Evolutionary conservation across 805 yeast genomes (phyloP), one percentile per base, ranked within the genome.

Genomic region (Ogataea ganodermae): DNA sequence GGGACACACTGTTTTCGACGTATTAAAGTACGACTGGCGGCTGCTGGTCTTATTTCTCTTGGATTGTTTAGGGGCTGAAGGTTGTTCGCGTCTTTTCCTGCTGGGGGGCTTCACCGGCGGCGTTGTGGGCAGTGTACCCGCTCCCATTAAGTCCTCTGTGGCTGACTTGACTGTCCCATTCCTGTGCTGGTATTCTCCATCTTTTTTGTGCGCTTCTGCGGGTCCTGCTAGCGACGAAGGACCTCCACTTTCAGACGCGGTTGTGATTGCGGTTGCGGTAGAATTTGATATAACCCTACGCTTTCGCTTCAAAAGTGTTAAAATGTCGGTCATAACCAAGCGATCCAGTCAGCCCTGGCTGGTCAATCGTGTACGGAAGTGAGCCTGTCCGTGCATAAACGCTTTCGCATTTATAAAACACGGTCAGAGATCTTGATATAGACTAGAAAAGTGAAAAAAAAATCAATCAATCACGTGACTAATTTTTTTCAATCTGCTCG

Each of bases 1-100:
- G 4, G 62, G 49, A 52, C 87, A 81, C 0, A 76, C 46, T 4
- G 48, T 71, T 22, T 50, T 38, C 4, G 52, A 45, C 1, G 53
- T 24, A 5, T 45, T 50, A 48, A 62, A 62, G 37, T 56, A 52
- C 4, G 50, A 39, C 30, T 62, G 24, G 42, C 18, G n/a, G 35
- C 1, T 7, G 21, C 32, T 21, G 30, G 18, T 38, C 38, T 45
- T 26, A 44, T 42, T 27, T 38, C n/a, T 16, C 10, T 16, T 2
- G 26, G 35, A 6, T 27, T 16, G 24, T 14, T 28, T 18, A 4
- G 13, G n/a, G 18, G 33, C 4, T 9, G 16, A 21, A n/a, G 21
- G n/a, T n/a, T 6, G 20, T 36, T 16, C 32, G 32, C 31, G 42
- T 38, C 30, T 16, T 26, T 28, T 36, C 33, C 23, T 14, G 18